A percentile compares a stretch with the other conserved stretches of the same genome.
Evolutionary conservation across 139 green algal species (phyloP).

Genomic region (Micractinium sp.): DNA sequence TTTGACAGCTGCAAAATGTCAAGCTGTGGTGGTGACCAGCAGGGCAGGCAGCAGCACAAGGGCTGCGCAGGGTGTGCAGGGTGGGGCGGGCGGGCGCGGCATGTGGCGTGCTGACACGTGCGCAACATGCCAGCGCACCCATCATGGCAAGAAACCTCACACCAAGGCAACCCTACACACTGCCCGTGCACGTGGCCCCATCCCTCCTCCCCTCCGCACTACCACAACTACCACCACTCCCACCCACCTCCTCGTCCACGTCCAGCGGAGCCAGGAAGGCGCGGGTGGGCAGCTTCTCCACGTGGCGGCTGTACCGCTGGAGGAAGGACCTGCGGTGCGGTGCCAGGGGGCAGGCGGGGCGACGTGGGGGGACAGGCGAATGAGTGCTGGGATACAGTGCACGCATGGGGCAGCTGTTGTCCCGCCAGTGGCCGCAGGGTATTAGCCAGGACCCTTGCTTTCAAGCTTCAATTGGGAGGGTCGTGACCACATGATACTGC

Average conservation of each 20-base stretch:
- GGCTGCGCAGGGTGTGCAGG: too few relatives aligned
- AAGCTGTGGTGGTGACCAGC: neutral
- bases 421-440: too few relatives aligned
- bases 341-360: neutral
- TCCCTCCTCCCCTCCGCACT: too few relatives aligned
- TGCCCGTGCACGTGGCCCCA: neutral
- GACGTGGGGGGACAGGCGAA: neutral
- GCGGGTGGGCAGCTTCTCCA: constrained; percentile 85
- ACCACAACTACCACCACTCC: neutral
- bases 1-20: too few relatives aligned
- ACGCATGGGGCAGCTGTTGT: neutral
- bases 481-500: too few relatives aligned
- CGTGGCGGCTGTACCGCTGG: constrained; percentile 70
- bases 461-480: too few relatives aligned
- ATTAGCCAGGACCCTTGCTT: too few relatives aligned
- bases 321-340: constrained; percentile 21
- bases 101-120: too few relatives aligned
- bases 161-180: neutral
- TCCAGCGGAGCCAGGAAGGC: constrained; percentile 88
- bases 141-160: too few relatives aligned
- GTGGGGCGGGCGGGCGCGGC: too few relatives aligned
- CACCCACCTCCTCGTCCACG: constrained; percentile 45
- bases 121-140: too few relatives aligned
- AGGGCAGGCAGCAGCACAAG: neutral
- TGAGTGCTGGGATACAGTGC: neutral